Evolutionary conservation across 75 land plant species (phyloP), one percentile per base, ranked within the genome.

Genomic region (Picea glauca): DNA sequence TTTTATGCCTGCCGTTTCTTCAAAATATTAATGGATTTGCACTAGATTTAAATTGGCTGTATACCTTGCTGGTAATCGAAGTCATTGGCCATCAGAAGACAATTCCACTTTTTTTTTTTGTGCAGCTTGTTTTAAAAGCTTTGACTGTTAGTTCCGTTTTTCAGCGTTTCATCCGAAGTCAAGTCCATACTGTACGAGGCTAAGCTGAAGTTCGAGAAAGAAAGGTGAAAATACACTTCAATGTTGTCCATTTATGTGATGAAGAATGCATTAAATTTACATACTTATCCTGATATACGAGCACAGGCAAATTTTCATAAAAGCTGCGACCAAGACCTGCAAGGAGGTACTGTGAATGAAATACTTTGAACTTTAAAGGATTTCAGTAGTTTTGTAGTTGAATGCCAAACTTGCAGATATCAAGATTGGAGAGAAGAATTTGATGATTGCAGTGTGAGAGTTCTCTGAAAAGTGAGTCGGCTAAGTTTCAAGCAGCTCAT

Each of bases 141-240:
- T 46, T 46, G 50, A 46, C 50, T 46, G 9, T 23, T 13, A 46
- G 5, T 33, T 40, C 67, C 62, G 78, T 38, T 5, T 77, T 68
- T 61, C 87, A 92, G 94, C 77, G 85, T 90, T 58, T 85, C 87
- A 8, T 13, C 85, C 38, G 94, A 92, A 46, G 79, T 92, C n/a
- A 82, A 76, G 83, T 80, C 85, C 13, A 80, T 75, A 82, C 31
- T 83, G 12, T 89, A 92, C 70, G 91, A 87, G 21, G 62, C 84
- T 78, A 92, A 90, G 74, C 61, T 80, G 13, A 92, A 90, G 60
- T 21, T 59, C 76, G 94, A 92, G 77, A 92, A 87, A 61, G 93
- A 92, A 58, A 88, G 94, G 94, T 92, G 75, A 64, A 65, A 13
- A 18, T 13, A 7, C 75, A 20, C 14, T 26, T 77, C 32, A 1